Percentiles rank a stretch among this genome's conserved stretches.
These are phyloP conservation scores for Thecaphora frezii DNA, from an alignment of 1,284 basidiomycete species.

Conservation along the genomic window DNA sequence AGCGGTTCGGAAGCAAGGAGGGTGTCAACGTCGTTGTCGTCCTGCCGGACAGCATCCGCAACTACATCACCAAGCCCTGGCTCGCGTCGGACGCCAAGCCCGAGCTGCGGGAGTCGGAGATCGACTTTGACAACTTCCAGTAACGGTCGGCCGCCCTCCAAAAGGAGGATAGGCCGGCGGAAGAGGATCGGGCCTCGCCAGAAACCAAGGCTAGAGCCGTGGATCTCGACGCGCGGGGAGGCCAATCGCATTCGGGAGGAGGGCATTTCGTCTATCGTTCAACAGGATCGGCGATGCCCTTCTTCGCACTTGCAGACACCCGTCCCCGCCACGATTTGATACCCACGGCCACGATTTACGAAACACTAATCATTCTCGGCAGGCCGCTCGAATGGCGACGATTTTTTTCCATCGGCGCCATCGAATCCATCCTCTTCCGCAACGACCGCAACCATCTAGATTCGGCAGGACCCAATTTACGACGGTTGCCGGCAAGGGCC, in stretches of 20 bases:
- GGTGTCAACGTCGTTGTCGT: conserved; percentile 86
- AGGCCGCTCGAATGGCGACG: too few relatives aligned
- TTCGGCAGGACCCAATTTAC: conserved; percentile 10
- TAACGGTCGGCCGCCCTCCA: conserved; percentile 1
- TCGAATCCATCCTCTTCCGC: neutral
- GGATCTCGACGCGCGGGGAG: too few relatives aligned
- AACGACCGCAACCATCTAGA: conserved; percentile 6
- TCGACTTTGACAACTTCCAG: conserved; percentile 36
- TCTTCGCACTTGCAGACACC: too few relatives aligned
- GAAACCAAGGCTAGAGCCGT: too few relatives aligned
- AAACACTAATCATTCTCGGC: too few relatives aligned
- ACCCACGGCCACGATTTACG: too few relatives aligned
- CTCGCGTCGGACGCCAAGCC: conserved; percentile 44
- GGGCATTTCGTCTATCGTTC: too few relatives aligned
- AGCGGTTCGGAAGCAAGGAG: conserved; percentile 68
- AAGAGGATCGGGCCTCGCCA: too few relatives aligned
- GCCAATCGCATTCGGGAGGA: too few relatives aligned
- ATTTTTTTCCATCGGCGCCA: neutral
- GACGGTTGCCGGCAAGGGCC: conserved; percentile 2
- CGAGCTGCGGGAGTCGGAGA: conserved; percentile 29
- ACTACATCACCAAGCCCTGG: conserved; percentile 85
- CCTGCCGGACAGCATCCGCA: conserved; percentile 86
- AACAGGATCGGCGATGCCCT: too few relatives aligned
- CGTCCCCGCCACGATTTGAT: too few relatives aligned
- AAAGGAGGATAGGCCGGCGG: too few relatives aligned